Percentiles rank a stretch among this genome's conserved stretches.
phyloP scores from a whole-genome alignment of 208 protist genomes.

The Acanthamoeba rhysodes region DNA sequence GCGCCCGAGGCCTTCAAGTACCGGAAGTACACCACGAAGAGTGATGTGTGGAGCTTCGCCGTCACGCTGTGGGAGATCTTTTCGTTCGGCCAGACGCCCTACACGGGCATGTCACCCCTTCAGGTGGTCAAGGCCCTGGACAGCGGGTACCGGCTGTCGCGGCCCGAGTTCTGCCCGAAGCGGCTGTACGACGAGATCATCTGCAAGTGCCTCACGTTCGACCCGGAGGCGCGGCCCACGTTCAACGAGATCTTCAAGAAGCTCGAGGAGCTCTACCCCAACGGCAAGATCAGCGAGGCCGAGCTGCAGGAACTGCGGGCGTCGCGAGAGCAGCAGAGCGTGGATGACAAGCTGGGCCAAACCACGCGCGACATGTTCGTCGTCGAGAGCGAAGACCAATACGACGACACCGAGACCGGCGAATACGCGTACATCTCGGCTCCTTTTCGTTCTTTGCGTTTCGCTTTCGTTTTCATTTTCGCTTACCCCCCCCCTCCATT shows the following conservation, averaged over 20 bases:
- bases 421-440: neutral
- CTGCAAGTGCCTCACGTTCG: neutral
- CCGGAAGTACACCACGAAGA: slow-evolving; percentile 58
- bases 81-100: slow-evolving; percentile 62
- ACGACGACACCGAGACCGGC: slow-evolving; percentile 24
- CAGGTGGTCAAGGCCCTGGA: slow-evolving; percentile 54
- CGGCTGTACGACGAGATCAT: slow-evolving; percentile 65
- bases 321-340: neutral
- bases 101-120: slow-evolving; percentile 51
- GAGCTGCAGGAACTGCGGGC: slow-evolving; percentile 19
- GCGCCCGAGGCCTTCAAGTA: slow-evolving; percentile 71
- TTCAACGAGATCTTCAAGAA: slow-evolving; percentile 57
- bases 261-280: slow-evolving; percentile 61
- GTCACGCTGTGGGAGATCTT: slow-evolving; percentile 75
- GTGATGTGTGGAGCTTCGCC: slow-evolving; percentile 65
- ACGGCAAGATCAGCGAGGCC: slow-evolving; percentile 54
- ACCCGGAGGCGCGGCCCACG: slow-evolving; percentile 48
- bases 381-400: slow-evolving; percentile 14
- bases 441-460: neutral
- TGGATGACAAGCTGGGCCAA: neutral
- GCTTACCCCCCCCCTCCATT: too few species aligned
- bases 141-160: slow-evolving; percentile 35
- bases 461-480: neutral
- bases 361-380: neutral
- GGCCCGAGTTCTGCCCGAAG: slow-evolving; percentile 56